Evolutionary conservation across 306 rosid species (phyloP).

Genomic region (Vicia sativa): DNA sequence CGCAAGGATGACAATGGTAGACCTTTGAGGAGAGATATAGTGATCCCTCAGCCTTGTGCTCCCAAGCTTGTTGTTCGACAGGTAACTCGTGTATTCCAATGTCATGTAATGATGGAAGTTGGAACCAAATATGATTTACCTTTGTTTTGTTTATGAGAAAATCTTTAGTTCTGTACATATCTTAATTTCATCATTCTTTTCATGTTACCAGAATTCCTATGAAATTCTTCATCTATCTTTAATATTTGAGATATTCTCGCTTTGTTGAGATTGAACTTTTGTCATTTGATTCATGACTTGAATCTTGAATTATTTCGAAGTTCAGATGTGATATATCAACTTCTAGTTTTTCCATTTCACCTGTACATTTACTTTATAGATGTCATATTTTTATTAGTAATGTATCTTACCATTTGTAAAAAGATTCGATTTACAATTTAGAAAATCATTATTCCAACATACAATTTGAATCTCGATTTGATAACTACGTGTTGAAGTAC

Average conservation of each 20-base stretch:
- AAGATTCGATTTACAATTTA: too few relatives aligned
- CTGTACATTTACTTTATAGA: background rate
- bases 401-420: background rate
- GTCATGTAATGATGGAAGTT: background rate
- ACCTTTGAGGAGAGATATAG: constrained; percentile 87
- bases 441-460: background rate
- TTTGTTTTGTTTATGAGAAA: constrained; percentile 4
- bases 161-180: background rate
- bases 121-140: constrained; percentile 3
- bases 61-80: constrained; percentile 82
- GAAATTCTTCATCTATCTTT: background rate
- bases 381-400: background rate
- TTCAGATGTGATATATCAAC: background rate
- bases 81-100: constrained; percentile 45
- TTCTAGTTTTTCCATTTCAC: background rate
- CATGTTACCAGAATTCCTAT: background rate
- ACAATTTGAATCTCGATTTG: background rate
- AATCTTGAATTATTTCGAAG: background rate
- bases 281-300: background rate
- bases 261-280: background rate
- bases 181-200: background rate
- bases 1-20: constrained; percentile 82
- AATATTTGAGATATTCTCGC: background rate
- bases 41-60: constrained; percentile 95
- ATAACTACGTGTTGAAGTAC: background rate